A percentile compares a stretch with the other conserved stretches of the same genome.
Evolutionary conservation across 192 early-diverging fungal species (phyloP).

Genomic region (Pilobolus umbonatus): DNA sequence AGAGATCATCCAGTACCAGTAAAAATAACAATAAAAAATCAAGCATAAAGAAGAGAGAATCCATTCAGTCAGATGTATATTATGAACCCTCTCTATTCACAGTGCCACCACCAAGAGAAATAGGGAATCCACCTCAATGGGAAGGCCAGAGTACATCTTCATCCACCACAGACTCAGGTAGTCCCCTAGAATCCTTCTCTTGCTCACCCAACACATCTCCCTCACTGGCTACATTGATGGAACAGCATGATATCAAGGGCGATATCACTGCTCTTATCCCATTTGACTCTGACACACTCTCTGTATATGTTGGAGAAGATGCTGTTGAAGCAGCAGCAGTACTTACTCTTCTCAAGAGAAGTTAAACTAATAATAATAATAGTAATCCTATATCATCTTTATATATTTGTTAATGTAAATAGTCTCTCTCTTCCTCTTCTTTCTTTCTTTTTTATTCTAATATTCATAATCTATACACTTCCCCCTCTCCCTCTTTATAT

Average conservation of each 20-base stretch:
- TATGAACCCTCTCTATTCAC: slow-evolving; percentile 3
- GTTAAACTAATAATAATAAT: not conserved
- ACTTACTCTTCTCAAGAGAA: slow-evolving; percentile 27
- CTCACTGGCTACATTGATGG: not conserved
- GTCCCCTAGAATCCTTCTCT: slow-evolving; percentile 8
- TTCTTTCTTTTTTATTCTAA: not conserved
- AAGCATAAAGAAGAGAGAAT: slow-evolving; percentile 1
- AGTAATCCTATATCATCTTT: not conserved
- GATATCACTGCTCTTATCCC: not conserved
- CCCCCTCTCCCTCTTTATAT: too few species aligned
- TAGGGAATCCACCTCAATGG: not conserved
- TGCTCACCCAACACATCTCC: not conserved
- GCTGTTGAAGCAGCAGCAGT: slow-evolving; percentile 35
- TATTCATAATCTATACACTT: not conserved
- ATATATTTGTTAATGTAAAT: slow-evolving; percentile 11
- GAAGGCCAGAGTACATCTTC: slow-evolving; percentile 14
- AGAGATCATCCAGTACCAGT: not conserved
- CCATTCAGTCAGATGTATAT: not conserved
- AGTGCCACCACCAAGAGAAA: slow-evolving; percentile 6
- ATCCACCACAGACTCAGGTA: not conserved
- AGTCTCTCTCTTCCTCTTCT: not conserved
- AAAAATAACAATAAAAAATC: slow-evolving; percentile 2
- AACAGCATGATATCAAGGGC: slow-evolving; percentile 6
- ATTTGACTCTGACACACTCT: not conserved
- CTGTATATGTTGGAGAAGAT: slow-evolving; percentile 23